Conservation (phyloP, 768 basidiomycete species). For the Pholiota molesta region DNA sequence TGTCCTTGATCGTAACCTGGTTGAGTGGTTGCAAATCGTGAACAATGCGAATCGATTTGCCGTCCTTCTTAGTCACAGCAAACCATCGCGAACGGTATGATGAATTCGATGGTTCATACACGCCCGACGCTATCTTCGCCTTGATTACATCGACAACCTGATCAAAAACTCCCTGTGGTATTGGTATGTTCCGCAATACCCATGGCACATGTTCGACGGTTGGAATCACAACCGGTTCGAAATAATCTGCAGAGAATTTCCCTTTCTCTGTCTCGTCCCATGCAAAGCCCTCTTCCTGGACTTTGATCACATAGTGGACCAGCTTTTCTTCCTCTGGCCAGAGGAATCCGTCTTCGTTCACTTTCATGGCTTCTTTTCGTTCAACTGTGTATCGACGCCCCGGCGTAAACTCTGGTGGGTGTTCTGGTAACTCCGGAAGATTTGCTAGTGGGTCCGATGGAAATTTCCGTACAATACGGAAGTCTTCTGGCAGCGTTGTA, state of each 20-base stretch:
- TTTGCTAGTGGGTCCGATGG: constrained; percentile 36
- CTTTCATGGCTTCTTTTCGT: constrained; percentile 25
- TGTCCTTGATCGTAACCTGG: constrained; percentile 7
- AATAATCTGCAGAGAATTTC: constrained; percentile 27
- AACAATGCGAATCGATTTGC: constrained; percentile 16
- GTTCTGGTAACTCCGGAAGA: constrained; percentile 27
- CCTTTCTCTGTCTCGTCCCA: constrained; percentile 32
- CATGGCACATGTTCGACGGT: constrained; percentile 35
- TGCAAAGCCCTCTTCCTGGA: constrained; percentile 38
- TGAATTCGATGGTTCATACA: constrained; percentile 24
- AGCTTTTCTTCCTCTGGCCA: constrained; percentile 39
- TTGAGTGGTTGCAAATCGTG: constrained; percentile 25
- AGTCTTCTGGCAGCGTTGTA: constrained; percentile 35
- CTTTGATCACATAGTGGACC: constrained; percentile 29
- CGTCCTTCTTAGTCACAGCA: constrained; percentile 29
- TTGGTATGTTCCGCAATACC: constrained; percentile 31
- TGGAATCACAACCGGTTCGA: constrained; percentile 26
- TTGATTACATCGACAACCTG: constrained; percentile 28
- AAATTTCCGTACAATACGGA: constrained; percentile 29
- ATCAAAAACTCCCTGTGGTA: constrained; percentile 31
- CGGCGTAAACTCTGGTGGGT: constrained; percentile 36
- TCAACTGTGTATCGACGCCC: constrained; percentile 27
- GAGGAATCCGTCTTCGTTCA: constrained; percentile 34
- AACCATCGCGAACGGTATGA: constrained; percentile 31
- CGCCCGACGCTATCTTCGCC: constrained; percentile 26